These are phyloP conservation scores for Nematodospora valgi DNA, from an alignment of 805 yeast species.

Conservation along the genomic window DNA sequence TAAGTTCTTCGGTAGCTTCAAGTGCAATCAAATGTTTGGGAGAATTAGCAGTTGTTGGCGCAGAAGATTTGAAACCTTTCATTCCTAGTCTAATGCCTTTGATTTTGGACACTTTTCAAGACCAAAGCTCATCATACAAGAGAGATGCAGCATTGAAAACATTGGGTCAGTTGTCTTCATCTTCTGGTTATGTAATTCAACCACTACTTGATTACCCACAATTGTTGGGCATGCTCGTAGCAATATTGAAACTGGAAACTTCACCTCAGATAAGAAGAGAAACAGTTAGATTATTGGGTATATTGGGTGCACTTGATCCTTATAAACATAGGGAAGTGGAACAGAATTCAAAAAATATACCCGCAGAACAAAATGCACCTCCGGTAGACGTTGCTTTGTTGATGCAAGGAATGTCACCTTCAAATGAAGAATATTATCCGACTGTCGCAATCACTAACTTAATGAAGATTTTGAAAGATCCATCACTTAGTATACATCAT, in stretches of 20 bases:
- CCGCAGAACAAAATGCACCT: slow-evolving; percentile 79
- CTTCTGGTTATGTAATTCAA: slow-evolving; percentile 92
- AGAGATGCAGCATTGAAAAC: slow-evolving; percentile 88
- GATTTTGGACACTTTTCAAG: slow-evolving; percentile 82
- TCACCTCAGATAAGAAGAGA: slow-evolving; percentile 76
- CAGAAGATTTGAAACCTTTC: slow-evolving; percentile 74
- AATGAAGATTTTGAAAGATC: slow-evolving; percentile 79
- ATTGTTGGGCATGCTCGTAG: slow-evolving; percentile 73
- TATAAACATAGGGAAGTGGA: slow-evolving; percentile 92
- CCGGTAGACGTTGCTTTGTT: slow-evolving; percentile 85
- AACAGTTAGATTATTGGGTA: slow-evolving; percentile 85
- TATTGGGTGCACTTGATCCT: slow-evolving; percentile 95
- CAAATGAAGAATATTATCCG: slow-evolving; percentile 89
- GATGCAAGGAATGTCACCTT: slow-evolving; percentile 93
- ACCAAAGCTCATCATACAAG: slow-evolving; percentile 83
- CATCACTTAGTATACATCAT: slow-evolving; percentile 81
- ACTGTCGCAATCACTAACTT: slow-evolving; percentile 88
- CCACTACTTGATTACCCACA: slow-evolving; percentile 93
- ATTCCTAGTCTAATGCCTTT: slow-evolving; percentile 81
- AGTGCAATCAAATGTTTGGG: slow-evolving; percentile 86
- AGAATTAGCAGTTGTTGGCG: slow-evolving; percentile 83
- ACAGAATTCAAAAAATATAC: slow-evolving; percentile 51
- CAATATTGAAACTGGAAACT: slow-evolving; percentile 76
- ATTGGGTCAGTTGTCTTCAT: slow-evolving; percentile 81
- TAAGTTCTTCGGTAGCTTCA: slow-evolving; percentile 78